phyloP scores from a whole-genome alignment of 345 rosid species.

The Trapa bicornis region DNA sequence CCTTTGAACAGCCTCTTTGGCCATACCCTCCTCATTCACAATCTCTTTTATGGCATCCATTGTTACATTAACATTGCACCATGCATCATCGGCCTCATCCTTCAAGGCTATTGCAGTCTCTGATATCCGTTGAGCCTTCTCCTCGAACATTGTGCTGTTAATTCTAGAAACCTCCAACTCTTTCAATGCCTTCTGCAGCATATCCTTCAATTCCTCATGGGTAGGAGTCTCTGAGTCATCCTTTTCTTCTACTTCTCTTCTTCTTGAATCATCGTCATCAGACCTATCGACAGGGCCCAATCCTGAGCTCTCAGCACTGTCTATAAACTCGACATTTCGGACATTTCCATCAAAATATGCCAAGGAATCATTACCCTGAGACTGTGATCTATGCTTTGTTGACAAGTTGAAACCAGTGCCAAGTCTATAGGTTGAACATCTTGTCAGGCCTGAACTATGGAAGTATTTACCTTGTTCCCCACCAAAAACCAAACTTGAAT shows the following conservation, averaged over 20 bases:
- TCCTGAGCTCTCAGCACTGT: slow-evolving; percentile 18
- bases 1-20: slow-evolving; percentile 63
- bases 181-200: slow-evolving; percentile 40
- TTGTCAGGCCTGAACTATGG: slow-evolving; percentile 13
- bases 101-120: slow-evolving; percentile 77
- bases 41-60: slow-evolving; percentile 47
- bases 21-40: slow-evolving; percentile 47
- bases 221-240: slow-evolving; percentile 24
- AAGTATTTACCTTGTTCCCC: slow-evolving; percentile 21
- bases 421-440: slow-evolving; percentile 11
- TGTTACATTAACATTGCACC: slow-evolving; percentile 46
- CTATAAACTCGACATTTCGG: slow-evolving; percentile 30
- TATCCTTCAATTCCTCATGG: slow-evolving; percentile 50
- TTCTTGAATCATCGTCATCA: slow-evolving; percentile 18
- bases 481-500: slow-evolving; percentile 21
- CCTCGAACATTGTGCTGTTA: slow-evolving; percentile 74
- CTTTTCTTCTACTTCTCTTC: slow-evolving; percentile 26
- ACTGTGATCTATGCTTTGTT: slow-evolving; percentile 22
- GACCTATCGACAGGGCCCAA: slow-evolving; percentile 16
- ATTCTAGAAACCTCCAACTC: slow-evolving; percentile 69
- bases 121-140: slow-evolving; percentile 73
- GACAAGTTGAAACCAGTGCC: slow-evolving; percentile 17
- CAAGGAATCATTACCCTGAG: slow-evolving; percentile 59
- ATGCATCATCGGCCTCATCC: slow-evolving; percentile 56
- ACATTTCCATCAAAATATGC: slow-evolving; percentile 48